Base-by-base conservation (phyloP, 2,329 filamentous ascomycete genomes). In the Penicillium glabrum region DNA sequence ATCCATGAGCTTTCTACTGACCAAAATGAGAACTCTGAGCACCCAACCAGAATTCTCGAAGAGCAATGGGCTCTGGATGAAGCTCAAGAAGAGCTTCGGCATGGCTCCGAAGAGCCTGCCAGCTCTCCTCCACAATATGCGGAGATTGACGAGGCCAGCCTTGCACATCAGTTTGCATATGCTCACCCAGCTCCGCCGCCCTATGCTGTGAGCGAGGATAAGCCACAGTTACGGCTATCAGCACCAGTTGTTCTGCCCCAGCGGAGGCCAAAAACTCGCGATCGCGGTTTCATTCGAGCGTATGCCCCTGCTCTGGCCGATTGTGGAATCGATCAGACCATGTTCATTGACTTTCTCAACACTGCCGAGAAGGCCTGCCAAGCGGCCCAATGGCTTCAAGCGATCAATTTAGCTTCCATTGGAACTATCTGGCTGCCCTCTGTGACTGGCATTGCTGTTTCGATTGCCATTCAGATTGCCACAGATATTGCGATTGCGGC, bases 401-500 rank as follows among this genome's bases (percentile, higher is more conserved):
- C 77, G 43, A 68, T 79, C 39, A 80, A 80, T 47, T 37, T 79
- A 1, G 75, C 77, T 1, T 75, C 75, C 0, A 69, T 72, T 7
- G 74, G 72, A 1, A 75, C 73, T 0, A 68, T 73, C 3, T 68
- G 77, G 11, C 66, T 77, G 0, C 78, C 79, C 0, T 67, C 67
- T 44, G 72, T 74, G 1, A 75, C 79, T 14, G 72, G 73, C 3
- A 71, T 79, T 52, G 75, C 76, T 0, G 73, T 81, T 13, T 77
- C 75, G 1, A 72, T 78, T 7, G 79, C 73, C 0, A 72, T 81
- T 0, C 76, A 80, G 46, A 61, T 80, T 4, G 73, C 72, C 0
- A 77, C 78, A 0, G 68, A 77, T 13, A 70, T 75, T 1, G 75
- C 76, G 1, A 75, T 77, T 53, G 76, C 79, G 50, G 67, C 74